These are phyloP conservation scores for Erythrobasidium hasegawianum DNA, from an alignment of 1,284 basidiomycete species.

Conservation along the genomic window DNA sequence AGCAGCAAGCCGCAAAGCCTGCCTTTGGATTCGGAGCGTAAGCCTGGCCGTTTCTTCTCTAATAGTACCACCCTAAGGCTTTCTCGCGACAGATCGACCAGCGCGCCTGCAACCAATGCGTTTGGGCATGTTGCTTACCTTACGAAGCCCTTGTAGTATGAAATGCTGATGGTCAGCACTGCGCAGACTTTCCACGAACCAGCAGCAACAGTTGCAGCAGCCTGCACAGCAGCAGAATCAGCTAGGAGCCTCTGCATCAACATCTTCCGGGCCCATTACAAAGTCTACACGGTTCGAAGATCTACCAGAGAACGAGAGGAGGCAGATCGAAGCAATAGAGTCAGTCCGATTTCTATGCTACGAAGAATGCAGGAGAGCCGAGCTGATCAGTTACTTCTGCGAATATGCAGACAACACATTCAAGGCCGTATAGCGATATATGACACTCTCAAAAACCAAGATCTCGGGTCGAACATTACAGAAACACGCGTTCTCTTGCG, in stretches of 20 bases:
- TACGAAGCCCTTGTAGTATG: too few relatives aligned
- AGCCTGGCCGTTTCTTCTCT: not conserved
- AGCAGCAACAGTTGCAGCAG: slow-evolving; percentile 15
- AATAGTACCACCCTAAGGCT: not conserved
- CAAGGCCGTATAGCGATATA: slow-evolving; percentile 71
- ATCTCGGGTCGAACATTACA: slow-evolving; percentile 66
- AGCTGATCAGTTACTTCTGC: too few relatives aligned
- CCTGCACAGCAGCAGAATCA: slow-evolving; percentile 43
- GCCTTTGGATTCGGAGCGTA: slow-evolving; percentile 17
- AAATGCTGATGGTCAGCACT: not conserved
- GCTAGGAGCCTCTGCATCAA: slow-evolving; percentile 32
- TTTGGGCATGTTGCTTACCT: too few relatives aligned
- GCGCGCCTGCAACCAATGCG: too few relatives aligned
- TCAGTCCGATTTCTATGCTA: slow-evolving; percentile 49
- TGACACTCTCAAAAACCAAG: slow-evolving; percentile 68
- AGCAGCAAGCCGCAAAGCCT: slow-evolving; percentile 24
- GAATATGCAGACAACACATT: slow-evolving; percentile 63
- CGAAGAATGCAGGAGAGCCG: too few relatives aligned
- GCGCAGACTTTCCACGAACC: slow-evolving; percentile 3
- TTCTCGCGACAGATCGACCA: too few relatives aligned
- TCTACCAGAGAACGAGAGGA: slow-evolving; percentile 65
- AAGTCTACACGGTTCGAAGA: slow-evolving; percentile 79
- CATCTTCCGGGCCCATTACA: slow-evolving; percentile 53
- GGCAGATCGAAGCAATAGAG: slow-evolving; percentile 67
- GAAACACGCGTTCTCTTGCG: slow-evolving; percentile 67